A percentile compares a stretch with the other conserved stretches of the same genome.
phyloP scores from a whole-genome alignment of 208 protist species.

The Sergeia podlipaevii region DNA sequence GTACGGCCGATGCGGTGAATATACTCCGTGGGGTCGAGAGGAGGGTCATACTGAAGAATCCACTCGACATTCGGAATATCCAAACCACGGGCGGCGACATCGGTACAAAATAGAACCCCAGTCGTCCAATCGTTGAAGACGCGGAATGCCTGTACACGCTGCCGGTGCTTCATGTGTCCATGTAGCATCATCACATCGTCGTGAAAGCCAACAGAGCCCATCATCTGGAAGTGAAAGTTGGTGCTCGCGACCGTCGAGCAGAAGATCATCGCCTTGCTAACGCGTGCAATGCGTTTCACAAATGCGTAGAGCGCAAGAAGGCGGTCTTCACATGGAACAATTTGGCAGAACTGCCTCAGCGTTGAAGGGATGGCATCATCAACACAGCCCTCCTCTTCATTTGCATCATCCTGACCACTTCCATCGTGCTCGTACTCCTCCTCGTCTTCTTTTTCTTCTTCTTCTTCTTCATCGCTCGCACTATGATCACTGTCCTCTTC shows the following conservation, averaged over 20 bases:
- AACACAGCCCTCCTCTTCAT: slow-evolving; percentile 20
- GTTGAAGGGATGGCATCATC: slow-evolving; percentile 67
- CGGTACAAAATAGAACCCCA: slow-evolving; percentile 95
- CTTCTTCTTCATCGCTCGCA: not conserved
- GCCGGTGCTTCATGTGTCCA: slow-evolving; percentile 94
- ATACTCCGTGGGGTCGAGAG: slow-evolving; percentile 94
- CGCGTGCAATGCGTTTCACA: slow-evolving; percentile 96
- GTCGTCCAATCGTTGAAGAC: slow-evolving; percentile 80
- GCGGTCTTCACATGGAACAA: slow-evolving; percentile 66
- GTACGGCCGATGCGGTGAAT: slow-evolving; percentile 96
- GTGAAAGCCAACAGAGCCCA: slow-evolving; percentile 98
- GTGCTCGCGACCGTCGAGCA: slow-evolving; percentile 96
- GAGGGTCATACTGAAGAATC: slow-evolving; percentile 98
- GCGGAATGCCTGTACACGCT: slow-evolving; percentile 90
- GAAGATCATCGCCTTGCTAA: slow-evolving; percentile 97
- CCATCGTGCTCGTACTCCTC: not conserved
- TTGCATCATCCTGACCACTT: slow-evolving; percentile 5
- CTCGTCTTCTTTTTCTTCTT: slow-evolving; percentile 7
- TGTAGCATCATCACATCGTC: slow-evolving; percentile 95
- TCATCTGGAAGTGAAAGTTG: slow-evolving; percentile 98
- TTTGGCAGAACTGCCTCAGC: slow-evolving; percentile 78
- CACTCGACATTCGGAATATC: slow-evolving; percentile 95
- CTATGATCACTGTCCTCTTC: slow-evolving; percentile 7
- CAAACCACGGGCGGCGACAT: slow-evolving; percentile 92
- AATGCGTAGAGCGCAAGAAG: slow-evolving; percentile 94